Evolutionary conservation across 139 green algal species (phyloP).

Genomic region (Raphidocelis subcapitata): DNA sequence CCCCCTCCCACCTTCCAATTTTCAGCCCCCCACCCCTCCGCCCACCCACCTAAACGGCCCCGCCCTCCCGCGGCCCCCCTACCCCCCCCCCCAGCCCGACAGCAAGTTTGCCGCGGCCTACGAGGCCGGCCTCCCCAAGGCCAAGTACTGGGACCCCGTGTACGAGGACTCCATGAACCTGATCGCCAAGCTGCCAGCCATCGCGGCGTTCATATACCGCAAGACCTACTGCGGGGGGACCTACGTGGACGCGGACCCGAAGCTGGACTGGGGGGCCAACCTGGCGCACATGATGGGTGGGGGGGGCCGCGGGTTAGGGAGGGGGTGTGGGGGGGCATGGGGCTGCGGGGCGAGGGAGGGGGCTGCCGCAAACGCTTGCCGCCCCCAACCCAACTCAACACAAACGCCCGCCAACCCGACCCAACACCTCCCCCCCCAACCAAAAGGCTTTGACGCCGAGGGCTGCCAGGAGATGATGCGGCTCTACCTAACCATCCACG

Average conservation of each 20-base stretch:
- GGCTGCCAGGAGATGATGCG: conserved; percentile 90
- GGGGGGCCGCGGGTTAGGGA: not conserved
- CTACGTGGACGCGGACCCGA: conserved; percentile 60
- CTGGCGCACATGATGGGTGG: conserved; percentile 95
- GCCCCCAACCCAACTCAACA: too few species aligned
- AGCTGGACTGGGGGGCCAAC: conserved; percentile 94
- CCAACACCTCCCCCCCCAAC: too few species aligned
- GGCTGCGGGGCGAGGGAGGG: too few species aligned
- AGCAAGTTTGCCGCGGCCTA: conserved; percentile 89
- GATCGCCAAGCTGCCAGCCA: conserved; percentile 89
- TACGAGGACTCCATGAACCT: conserved; percentile 94
- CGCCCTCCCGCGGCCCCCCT: not conserved
- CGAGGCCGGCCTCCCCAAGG: conserved; percentile 84
- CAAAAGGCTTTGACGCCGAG: conserved; percentile 55
- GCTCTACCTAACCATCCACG: conserved; percentile 98
- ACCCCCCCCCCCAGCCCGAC: conserved; percentile 52
- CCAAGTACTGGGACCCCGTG: conserved; percentile 86
- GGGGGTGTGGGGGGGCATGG: too few species aligned
- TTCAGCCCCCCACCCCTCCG: not conserved
- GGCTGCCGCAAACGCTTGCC: too few species aligned
- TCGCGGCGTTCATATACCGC: conserved; percentile 91
- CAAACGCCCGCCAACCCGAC: too few species aligned
- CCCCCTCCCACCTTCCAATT: not conserved
- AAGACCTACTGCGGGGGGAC: conserved; percentile 28
- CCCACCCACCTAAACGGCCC: not conserved